These are phyloP conservation scores for Fomitopsis pulvina DNA, from an alignment of 768 basidiomycete species.

Conservation along the genomic window DNA sequence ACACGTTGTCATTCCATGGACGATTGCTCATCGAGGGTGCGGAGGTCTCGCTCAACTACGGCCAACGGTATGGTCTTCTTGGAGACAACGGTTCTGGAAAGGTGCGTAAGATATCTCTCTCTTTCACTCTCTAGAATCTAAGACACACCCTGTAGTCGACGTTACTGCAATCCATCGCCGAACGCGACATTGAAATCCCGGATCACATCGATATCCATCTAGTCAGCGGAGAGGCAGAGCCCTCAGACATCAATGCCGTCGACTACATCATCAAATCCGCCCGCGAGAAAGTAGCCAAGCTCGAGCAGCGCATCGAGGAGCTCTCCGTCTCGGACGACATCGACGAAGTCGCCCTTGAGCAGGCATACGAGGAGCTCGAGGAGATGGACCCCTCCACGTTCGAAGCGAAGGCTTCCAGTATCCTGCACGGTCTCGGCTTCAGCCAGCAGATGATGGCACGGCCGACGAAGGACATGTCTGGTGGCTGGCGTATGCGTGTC, in stretches of 20 bases:
- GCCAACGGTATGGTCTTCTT: conserved; percentile 89
- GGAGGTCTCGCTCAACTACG: conserved; percentile 79
- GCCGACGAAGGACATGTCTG: conserved; percentile 97
- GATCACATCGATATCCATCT: conserved; percentile 97
- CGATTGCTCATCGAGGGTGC: conserved; percentile 70
- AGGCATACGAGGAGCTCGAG: conserved; percentile 92
- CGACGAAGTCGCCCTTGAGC: conserved; percentile 83
- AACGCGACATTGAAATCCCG: conserved; percentile 93
- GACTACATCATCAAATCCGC: conserved; percentile 96
- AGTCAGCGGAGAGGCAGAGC: conserved; percentile 93
- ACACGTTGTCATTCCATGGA: conserved; percentile 96
- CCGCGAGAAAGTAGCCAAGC: conserved; percentile 83
- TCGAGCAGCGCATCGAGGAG: conserved; percentile 93
- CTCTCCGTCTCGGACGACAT: conserved; percentile 84
- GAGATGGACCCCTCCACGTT: conserved; percentile 95
- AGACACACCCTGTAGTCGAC: conserved; percentile 58
- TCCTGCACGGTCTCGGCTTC: conserved; percentile 98
- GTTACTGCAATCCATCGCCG: conserved; percentile 91
- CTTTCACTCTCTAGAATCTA: background rate
- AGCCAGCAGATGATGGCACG: conserved; percentile 86
- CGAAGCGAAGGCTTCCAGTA: conserved; percentile 91
- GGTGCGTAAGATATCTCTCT: conserved; percentile 37
- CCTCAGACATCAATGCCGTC: conserved; percentile 90
- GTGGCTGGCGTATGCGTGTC: conserved; percentile 99
- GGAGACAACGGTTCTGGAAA: conserved; percentile 99